Base-by-base conservation (phyloP, 2,329 filamentous ascomycete genomes). In the Phaeoacremonium minimum region DNA sequence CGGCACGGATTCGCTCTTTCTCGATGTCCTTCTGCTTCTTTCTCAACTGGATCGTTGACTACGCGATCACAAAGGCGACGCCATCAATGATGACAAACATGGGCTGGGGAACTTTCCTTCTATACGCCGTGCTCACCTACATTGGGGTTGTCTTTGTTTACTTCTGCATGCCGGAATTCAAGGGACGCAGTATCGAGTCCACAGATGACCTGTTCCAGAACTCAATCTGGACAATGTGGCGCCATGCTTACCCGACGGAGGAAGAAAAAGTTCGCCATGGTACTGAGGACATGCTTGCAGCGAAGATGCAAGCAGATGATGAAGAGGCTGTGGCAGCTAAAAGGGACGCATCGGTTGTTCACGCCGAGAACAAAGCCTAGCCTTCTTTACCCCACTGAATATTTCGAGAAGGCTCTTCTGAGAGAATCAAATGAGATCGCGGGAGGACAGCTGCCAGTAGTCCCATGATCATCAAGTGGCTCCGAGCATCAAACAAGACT, bases 131-230 rank as follows among this genome's bases (percentile, higher is more conserved):
- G 33, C 39, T 63, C 17, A 62, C 58, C 4, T 63, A 61, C 36
- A 43, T 49, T 9, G 58, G 58, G 7, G 51, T 53, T 5, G 44
- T 60, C 1, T 45, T 41, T 36, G 35, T 45, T 12, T 72, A 58
- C 47, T 67, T 71, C 51, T 64, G 66, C 36, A 51, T 73, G 18
- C 69, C 71, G 1, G 69, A 74, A 50, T 68, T 69, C 13, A 73
- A 72, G 45, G 69, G 69, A 35, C 54, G 69, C 15, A 63, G 61
- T 12, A 60, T 74, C 13, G 71, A 75, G 44, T 64, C 60, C 16
- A 70, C 72, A 58, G 69, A 74, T 39, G 57, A 60, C 8, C 55
- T 74, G 14, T 74, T 74, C 40, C 42, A 51, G 34, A 41, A 55
- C 28, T 53, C 52, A 4, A 44, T 64, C n/a, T 66, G 58, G 58